Evolutionary conservation across 768 basidiomycete genomes (phyloP).

Genomic region (Wakefieldia striispora): DNA sequence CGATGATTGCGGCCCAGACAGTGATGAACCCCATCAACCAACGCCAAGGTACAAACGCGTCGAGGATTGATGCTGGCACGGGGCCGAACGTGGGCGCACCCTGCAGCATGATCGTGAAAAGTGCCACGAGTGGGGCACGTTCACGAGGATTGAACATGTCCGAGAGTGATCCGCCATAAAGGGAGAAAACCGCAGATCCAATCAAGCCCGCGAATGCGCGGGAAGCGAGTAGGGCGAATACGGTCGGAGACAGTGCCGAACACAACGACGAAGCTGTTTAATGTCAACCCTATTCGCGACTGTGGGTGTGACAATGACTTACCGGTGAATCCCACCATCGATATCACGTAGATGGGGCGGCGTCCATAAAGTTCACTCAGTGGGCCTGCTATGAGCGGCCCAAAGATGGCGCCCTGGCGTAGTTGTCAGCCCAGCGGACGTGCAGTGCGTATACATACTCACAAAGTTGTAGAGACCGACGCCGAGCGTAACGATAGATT

Average conservation of each 20-base stretch:
- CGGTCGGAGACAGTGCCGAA: slow-evolving; percentile 23
- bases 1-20: slow-evolving; percentile 21
- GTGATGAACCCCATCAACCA: slow-evolving; percentile 27
- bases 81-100: slow-evolving; percentile 31
- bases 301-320: neutral
- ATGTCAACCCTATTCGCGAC: slow-evolving; percentile 4
- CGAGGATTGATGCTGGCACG: slow-evolving; percentile 24
- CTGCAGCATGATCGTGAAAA: slow-evolving; percentile 31
- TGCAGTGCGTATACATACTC: slow-evolving; percentile 1
- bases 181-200: slow-evolving; percentile 26
- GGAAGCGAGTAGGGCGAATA: slow-evolving; percentile 15
- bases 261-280: slow-evolving; percentile 22
- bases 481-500: slow-evolving; percentile 24
- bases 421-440: neutral
- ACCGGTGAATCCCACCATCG: slow-evolving; percentile 24
- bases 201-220: slow-evolving; percentile 23
- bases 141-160: slow-evolving; percentile 30
- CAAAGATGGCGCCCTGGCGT: slow-evolving; percentile 22
- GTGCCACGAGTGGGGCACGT: slow-evolving; percentile 27
- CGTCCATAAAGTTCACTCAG: slow-evolving; percentile 27
- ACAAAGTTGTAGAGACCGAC: slow-evolving; percentile 28
- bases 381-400: slow-evolving; percentile 25
- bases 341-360: slow-evolving; percentile 19
- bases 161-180: slow-evolving; percentile 31
- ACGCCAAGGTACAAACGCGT: slow-evolving; percentile 23